Base-by-base conservation (phyloP, 305 asterid species). In the Rubia balearica region DNA sequence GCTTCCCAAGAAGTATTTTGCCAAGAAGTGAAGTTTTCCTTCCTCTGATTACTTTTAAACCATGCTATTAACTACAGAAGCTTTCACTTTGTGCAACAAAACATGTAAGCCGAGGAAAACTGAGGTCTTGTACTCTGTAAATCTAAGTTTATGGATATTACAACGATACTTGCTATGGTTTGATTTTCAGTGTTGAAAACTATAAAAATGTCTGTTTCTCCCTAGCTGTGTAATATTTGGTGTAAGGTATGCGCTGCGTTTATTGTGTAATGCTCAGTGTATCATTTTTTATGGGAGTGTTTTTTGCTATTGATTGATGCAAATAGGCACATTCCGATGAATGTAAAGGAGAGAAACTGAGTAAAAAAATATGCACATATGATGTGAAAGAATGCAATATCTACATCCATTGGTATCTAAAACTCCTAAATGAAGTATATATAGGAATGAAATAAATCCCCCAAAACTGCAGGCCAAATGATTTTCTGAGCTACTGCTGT, bases 1-100 rank as follows among this genome's bases (percentile, higher is more conserved):
- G 95, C 90, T 94, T 68, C 95, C 97, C 4, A 94, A 89, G 87
- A 91, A 91, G 85, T 81, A 84, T 62, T 80, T 94, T 67, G 91
- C 93, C 74, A 91, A 89, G 95, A 94, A 88, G 82, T 91, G 85
- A 88, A 8, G 7, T 27, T 36, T 17, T 17, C 59, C 59, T 36
- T 6, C n/a, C 21, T 65, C 14, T 53, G 22, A 51, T 53, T 72
- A 17, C 11, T 19, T 21, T 0, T 55, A 57, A 49, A 72, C 65
- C 41, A 30, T 71, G 62, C 45, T 73, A 9, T 5, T 19, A 53
- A 22, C 14, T 8, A 24, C 6, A 13, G 22, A 16, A 41, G 8
- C 64, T 27, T 55, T 30, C 21, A 8, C 67, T 51, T 65, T 11
- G 49, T 73, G 14, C 8, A 24, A 65, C 3, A 7, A 55, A 57